Percentiles rank a stretch among this genome's conserved stretches.
Conservation (phyloP, 768 basidiomycete species). For the Leucocoprinus leucothites region DNA sequence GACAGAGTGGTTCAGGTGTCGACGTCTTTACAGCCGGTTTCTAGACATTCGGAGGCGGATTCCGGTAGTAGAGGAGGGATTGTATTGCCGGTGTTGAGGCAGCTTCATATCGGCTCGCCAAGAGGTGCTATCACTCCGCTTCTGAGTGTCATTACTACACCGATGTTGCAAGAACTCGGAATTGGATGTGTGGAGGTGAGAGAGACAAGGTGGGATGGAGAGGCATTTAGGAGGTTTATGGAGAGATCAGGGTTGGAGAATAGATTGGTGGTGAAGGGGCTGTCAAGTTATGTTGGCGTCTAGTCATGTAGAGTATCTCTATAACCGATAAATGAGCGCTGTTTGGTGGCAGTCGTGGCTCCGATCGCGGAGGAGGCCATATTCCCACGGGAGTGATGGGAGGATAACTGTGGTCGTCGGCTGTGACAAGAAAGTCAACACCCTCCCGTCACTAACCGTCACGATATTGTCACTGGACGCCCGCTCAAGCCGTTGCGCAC, state of each 20-base stretch:
- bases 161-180: background rate
- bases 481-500: constrained; percentile 33
- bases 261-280: background rate
- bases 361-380: no score
- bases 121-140: background rate
- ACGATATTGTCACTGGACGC: constrained; percentile 46
- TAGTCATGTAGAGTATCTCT: no score
- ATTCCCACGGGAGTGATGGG: constrained; percentile 11
- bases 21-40: no score
- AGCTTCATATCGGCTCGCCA: constrained; percentile 1
- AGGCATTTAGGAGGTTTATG: background rate
- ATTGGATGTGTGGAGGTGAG: constrained; percentile 2
- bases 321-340: no score
- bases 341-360: no score
- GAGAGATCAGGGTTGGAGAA: background rate
- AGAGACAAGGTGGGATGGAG: background rate
- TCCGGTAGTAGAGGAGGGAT: no score
- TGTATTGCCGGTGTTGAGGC: background rate
- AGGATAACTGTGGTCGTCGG: constrained; percentile 3
- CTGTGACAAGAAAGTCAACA: constrained; percentile 34
- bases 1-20: background rate
- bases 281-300: no score
- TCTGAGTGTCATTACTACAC: background rate
- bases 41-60: no score
- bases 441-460: constrained; percentile 45